A percentile compares a stretch with the other conserved stretches of the same genome.
Conservation (phyloP, 345 rosid genomes). For the Rhodamnia argentea region DNA sequence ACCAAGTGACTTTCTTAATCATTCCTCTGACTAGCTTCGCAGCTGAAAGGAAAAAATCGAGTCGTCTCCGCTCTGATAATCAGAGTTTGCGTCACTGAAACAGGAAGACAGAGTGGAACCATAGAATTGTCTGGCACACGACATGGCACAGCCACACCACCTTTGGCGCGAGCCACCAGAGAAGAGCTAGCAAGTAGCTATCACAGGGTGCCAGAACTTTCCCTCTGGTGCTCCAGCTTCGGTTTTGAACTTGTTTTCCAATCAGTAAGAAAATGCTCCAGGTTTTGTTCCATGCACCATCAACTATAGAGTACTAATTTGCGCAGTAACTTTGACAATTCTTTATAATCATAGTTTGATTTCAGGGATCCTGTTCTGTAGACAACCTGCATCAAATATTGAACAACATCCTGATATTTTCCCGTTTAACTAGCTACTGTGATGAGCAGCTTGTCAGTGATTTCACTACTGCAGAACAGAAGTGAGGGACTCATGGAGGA, state of each 20-base stretch:
- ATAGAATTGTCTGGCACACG: background rate
- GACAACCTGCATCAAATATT: background rate
- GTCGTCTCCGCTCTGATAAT: background rate
- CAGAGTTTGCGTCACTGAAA: background rate
- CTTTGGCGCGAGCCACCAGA: background rate
- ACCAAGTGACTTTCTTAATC: background rate
- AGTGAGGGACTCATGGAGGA: background rate
- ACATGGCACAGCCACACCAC: background rate
- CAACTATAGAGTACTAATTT: background rate
- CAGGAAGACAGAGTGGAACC: background rate
- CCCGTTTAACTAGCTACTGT: background rate
- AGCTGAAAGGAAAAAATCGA: background rate
- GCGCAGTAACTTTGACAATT: background rate
- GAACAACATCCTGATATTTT: background rate
- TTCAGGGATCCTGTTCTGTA: background rate
- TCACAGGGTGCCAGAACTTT: background rate
- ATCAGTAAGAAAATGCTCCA: background rate
- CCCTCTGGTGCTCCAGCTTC: background rate
- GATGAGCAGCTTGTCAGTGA: background rate
- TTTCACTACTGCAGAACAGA: background rate
- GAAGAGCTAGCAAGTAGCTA: background rate
- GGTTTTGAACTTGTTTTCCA: background rate
- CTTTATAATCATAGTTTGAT: background rate
- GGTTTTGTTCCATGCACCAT: background rate
- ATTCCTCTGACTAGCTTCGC: background rate